Base-by-base conservation (phyloP, 2,329 filamentous ascomycete species). In the Aspergillus sp. region DNA sequence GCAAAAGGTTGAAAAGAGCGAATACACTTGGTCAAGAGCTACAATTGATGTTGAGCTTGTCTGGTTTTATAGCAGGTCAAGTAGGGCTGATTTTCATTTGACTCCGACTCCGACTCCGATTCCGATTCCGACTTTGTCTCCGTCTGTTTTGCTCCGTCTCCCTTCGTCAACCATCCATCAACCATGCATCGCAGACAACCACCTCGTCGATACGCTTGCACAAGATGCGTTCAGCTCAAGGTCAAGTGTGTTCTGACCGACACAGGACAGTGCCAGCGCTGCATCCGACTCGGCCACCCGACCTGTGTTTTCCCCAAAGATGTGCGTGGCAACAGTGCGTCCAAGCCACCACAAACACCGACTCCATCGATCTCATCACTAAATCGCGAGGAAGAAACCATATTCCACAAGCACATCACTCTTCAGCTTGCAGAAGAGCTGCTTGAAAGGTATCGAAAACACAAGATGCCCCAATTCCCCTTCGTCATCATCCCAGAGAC, bases 391-490 rank as follows among this genome's bases (percentile, higher is more conserved):
- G 30, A 54, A 43, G 31, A 46, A 9, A 54, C 30, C 41, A 6
- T 23, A 9, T 38, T n/a, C n/a, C 22, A 54, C 25, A 13, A 46
- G 6, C 1, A 30, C 2, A 31, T 54, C 17, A 23, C 11, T 7
- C 7, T 2, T 7, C 23, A 54, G 2, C 23, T 45, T 7, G 41
- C 60, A 0, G 43, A 52, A 8, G 30, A 51, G 17, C 60, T 64
- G 0, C 30, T 62, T 25, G 49, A 31, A 15, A 64, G 60, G 34
- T 64, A 60, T 8, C 54, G 60, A 6, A 45, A 34, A 15, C 51
- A 51, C n/a, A 64, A 63, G 43, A 56, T 60, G 60, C 57, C 60
- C 17, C 53, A 64, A 15, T 64, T 62, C 31, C 60, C 60, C 8
- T 64, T 64, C 41, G 61, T 61, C 5, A 54, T 63, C 9, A 48